Base-by-base conservation (phyloP, 257 asterid species). In the Solanum paucissectum region DNA sequence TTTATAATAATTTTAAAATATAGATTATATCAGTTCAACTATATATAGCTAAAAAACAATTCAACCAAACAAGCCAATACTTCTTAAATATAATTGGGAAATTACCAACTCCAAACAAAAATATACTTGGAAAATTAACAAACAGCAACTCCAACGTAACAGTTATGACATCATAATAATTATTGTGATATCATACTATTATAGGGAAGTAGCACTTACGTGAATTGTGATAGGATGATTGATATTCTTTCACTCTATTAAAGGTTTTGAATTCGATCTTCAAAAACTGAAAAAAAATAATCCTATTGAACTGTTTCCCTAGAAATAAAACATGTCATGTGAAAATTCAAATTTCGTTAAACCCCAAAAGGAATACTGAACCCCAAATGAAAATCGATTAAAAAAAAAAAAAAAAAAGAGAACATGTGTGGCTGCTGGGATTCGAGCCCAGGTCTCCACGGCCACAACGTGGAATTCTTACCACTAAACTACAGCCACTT, bases 261-360 rank as follows among this genome's bases (percentile, higher is more conserved):
- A 52, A 52, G 1, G 0, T 64, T 12, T 64, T 11, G 34, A 5
- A 11, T n/a, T 64, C 0, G 18, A 52, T 52, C 0, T 1, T 0
- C 10, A 18, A 5, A 52, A 18, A 52, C 21, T 52, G n/a, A 0
- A 1, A 2, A 18, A 14, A 52, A 49, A n/a, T 0, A 4, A 14
- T 6, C 62, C 9, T 20, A 6, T 64, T 64, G 2, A n/a, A 64
- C 18, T n/a, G 16, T 11, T 12, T 0, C 33, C 0, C 18, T 23
- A 62, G 0, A 12, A 25, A 64, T 64, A 21, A 5, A 25, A 64
- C 7, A 5, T 60, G 1, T 4, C 10, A 60, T 23, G 3, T 4
- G 69, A 5, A 60, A 4, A 23, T 55, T 20, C 2, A 9, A 60
- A 60, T 21, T 60, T 3, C n/a, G 3, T 44, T 44, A 12, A 44